Evolutionary conservation across 352 stramenopile species (phyloP).

Genomic region (Globisporangium cystogenes): DNA sequence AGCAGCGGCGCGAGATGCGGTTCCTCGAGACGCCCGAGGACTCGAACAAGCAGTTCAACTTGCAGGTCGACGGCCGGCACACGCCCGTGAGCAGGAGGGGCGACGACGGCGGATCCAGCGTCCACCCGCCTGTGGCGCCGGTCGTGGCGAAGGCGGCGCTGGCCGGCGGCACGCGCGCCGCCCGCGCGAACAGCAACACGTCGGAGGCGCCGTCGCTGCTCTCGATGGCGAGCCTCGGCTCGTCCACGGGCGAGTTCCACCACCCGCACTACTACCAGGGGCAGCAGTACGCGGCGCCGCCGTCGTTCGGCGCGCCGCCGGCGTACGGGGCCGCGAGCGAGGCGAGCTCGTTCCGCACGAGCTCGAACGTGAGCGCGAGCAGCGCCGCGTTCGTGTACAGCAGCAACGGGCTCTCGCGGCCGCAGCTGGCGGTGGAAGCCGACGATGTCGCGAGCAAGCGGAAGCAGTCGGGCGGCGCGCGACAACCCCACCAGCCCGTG

Average conservation of each 20-base stretch:
- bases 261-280: constrained; percentile 17
- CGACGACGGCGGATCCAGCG: background rate
- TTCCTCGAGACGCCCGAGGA: constrained; percentile 21
- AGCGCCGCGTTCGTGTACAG: constrained; percentile 1
- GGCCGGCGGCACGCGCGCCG: constrained; percentile 9
- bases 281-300: constrained; percentile 1
- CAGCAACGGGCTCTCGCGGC: background rate
- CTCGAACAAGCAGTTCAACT: constrained; percentile 23
- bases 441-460: constrained; percentile 7
- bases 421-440: constrained; percentile 4
- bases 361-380: constrained; percentile 1
- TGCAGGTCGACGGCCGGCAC: constrained; percentile 15
- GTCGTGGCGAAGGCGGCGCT: constrained; percentile 11
- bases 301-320: constrained; percentile 16
- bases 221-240: constrained; percentile 15
- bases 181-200: constrained; percentile 7
- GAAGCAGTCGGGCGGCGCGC: constrained; percentile 6
- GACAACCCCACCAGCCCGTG: constrained; percentile 6
- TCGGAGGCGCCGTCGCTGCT: constrained; percentile 17
- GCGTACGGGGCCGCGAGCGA: constrained; percentile 24
- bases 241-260: constrained; percentile 26
- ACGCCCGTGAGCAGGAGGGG: background rate
- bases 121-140: background rate
- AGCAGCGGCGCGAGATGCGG: constrained; percentile 17
- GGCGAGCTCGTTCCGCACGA: constrained; percentile 6